Evolutionary conservation across 768 basidiomycete genomes (phyloP), one percentile per base, ranked within the genome.

Genomic region (Leccinum boreale): DNA sequence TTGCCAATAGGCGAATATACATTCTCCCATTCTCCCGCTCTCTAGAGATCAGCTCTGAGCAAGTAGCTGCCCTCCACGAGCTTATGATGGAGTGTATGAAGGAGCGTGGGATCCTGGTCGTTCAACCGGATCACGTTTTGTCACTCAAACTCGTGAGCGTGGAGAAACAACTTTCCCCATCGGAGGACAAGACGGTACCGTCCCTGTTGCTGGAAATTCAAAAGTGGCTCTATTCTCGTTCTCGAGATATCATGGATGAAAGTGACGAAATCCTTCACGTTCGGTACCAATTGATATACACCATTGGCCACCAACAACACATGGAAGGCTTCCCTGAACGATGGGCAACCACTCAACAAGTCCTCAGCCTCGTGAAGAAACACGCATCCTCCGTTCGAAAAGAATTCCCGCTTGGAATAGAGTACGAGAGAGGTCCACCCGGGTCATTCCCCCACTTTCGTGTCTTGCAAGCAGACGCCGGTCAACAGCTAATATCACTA

Each of bases 91-190:
- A 74, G 39, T 85, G 83, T 53, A 70, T 67, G 59, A 53, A 51
- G 0, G 65, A 65, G 17, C 66, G 71, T 5, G 83, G 83, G 0
- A 62, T 85, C 17, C 64, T 83, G 10, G 68, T 85, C 1, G 58
- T 72, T 9, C 83, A 84, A 49, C 84, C 83, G 0, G 82, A 84
- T 44, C 81, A 85, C 26, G 69, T 82, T 10, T 69, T 84, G 4
- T 84, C 83, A 0, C 78, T 80, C 58, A 74, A 75, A 60, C 70
- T 84, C 17, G 76, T 79, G 73, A 73, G 71, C 2, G 66, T 82
- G 23, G 77, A 84, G 55, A 68, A 62, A 33, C 66, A 69, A 28
- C 52, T 74, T 6, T 23, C 31, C 14, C 46, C 10, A n/a, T 21
- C 11, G 6, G 3, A 17, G 4, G 39, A 50, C 11, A 2, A 1